Conservation (phyloP, 2,329 filamentous ascomycete genomes). For the Trichoderma hamatum region DNA sequence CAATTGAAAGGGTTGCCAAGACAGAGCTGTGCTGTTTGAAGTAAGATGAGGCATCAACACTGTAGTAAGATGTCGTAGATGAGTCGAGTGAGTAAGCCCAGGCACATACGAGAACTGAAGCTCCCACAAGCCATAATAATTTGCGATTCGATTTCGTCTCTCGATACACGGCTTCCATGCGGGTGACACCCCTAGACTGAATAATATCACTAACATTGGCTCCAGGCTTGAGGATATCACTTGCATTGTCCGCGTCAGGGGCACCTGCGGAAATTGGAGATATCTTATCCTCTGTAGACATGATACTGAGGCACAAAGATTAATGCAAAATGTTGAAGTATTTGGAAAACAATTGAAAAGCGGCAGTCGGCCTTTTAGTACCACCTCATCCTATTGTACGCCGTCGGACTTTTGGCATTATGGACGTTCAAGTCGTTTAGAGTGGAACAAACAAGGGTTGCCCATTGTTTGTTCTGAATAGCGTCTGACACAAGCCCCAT, state of each 20-base stretch:
- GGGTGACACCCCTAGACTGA: slow-evolving; percentile 33
- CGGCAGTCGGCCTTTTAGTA: background rate
- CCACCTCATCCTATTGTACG: background rate
- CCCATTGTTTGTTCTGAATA: background rate
- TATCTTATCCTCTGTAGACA: slow-evolving; percentile 3
- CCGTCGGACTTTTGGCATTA: background rate
- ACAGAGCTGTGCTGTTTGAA: slow-evolving; percentile 36
- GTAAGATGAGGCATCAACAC: slow-evolving; percentile 36
- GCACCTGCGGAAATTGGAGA: background rate
- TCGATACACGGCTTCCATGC: slow-evolving; percentile 39
- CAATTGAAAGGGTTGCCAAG: slow-evolving; percentile 37
- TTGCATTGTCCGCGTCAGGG: background rate
- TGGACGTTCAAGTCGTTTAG: background rate
- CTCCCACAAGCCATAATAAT: slow-evolving; percentile 35
- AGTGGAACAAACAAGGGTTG: background rate
- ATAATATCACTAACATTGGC: slow-evolving; percentile 31
- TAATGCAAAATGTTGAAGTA: background rate
- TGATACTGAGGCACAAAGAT: background rate
- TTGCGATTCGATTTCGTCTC: slow-evolving; percentile 34
- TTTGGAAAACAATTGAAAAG: background rate
- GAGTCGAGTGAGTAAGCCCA: slow-evolving; percentile 39
- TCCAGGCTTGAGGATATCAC: slow-evolving; percentile 28
- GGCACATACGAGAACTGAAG: slow-evolving; percentile 38
- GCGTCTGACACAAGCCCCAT: background rate
- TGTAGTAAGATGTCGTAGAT: slow-evolving; percentile 38